Conservation (phyloP, 2,329 filamentous ascomycete species). For the Reticulascus tulasneorum region DNA sequence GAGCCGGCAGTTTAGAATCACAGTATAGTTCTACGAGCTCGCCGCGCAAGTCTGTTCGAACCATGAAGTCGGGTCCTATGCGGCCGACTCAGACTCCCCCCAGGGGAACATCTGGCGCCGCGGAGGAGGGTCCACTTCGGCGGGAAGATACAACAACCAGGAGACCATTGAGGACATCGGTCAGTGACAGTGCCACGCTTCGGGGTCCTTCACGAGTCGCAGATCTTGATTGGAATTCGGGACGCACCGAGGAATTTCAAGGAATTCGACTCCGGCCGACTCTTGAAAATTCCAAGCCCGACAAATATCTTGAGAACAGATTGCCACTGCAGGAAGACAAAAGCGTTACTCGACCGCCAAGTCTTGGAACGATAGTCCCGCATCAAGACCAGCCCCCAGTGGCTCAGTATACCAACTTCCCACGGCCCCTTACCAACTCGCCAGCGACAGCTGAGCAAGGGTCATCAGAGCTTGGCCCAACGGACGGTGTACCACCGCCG, state of each 20-base stretch:
- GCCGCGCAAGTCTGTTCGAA: slow-evolving; percentile 3
- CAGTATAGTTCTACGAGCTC: slow-evolving; percentile 14
- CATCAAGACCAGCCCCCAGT: slow-evolving; percentile 32
- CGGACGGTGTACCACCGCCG: no score
- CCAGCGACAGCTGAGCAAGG: slow-evolving; percentile 2
- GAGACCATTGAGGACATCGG: no score
- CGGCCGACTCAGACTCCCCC: no score
- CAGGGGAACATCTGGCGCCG: no score
- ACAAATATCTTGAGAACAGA: neutral
- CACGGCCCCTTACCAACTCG: slow-evolving; percentile 28
- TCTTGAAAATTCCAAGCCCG: neutral
- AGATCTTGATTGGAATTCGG: no score
- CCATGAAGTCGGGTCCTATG: no score
- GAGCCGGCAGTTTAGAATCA: slow-evolving; percentile 18
- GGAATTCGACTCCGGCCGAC: slow-evolving; percentile 1
- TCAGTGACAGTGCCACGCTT: no score
- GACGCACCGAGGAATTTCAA: no score
- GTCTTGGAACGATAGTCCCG: slow-evolving; percentile 34
- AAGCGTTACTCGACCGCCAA: slow-evolving; percentile 19
- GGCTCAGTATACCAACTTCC: slow-evolving; percentile 32
- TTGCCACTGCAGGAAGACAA: slow-evolving; percentile 11
- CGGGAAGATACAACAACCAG: no score
- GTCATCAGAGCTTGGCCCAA: neutral
- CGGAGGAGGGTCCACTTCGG: no score
- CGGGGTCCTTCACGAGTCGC: no score